Percentiles rank a stretch among this genome's conserved stretches.
Conservation (phyloP, 2,329 filamentous ascomycete species). For the Xylariaceae sp. region DNA sequence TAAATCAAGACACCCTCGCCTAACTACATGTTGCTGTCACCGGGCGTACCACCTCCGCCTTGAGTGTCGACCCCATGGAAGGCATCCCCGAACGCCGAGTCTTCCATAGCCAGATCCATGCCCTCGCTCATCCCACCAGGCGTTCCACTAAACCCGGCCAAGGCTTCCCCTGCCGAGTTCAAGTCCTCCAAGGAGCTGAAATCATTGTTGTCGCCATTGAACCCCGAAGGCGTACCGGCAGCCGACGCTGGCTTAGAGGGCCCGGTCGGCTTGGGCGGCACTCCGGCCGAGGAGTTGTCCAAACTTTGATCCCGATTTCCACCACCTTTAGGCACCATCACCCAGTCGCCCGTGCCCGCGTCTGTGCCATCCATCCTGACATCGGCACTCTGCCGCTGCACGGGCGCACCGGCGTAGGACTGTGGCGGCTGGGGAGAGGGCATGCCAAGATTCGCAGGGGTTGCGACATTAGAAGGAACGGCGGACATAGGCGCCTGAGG, state of each 20-base stretch:
- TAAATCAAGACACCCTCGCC: too few relatives aligned
- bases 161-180: constrained; percentile 66
- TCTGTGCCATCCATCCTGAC: constrained; percentile 55
- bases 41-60: constrained; percentile 25
- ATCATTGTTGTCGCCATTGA: constrained; percentile 51
- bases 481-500: constrained; percentile 56
- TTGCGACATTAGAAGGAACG: constrained; percentile 50
- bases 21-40: constrained; percentile 27
- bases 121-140: constrained; percentile 51
- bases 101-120: constrained; percentile 58
- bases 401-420: constrained; percentile 9
- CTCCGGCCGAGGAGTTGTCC: constrained; percentile 19
- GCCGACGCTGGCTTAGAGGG: constrained; percentile 36
- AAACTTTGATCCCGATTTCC: constrained; percentile 36
- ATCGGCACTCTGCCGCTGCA: constrained; percentile 25
- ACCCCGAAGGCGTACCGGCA: constrained; percentile 41
- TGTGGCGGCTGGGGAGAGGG: constrained; percentile 39
- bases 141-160: constrained; percentile 58
- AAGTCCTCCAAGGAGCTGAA: constrained; percentile 60
- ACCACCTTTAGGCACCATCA: constrained; percentile 63
- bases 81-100: constrained; percentile 78
- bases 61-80: constrained; percentile 58
- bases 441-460: constrained; percentile 45
- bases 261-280: constrained; percentile 18
- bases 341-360: constrained; percentile 61